These are phyloP conservation scores for Begonia fuchsioides DNA, from an alignment of 306 rosid genomes.

Conservation along the genomic window DNA sequence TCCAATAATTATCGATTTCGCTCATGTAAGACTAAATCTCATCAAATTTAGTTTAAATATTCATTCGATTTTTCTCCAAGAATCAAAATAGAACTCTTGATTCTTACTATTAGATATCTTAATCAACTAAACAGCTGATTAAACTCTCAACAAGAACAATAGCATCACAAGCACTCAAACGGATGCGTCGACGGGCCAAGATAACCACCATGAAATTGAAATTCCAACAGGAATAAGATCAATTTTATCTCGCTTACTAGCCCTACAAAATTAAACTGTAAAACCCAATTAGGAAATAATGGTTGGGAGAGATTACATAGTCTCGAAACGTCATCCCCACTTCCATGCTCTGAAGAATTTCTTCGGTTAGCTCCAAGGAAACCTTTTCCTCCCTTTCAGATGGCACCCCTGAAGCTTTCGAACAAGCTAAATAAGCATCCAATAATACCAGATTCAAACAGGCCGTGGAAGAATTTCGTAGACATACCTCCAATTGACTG, in stretches of 20 bases:
- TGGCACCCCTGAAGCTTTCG: conserved; percentile 26
- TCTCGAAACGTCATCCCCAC: conserved; percentile 90
- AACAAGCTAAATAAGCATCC: background rate
- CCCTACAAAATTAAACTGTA: background rate
- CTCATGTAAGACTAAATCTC: no score
- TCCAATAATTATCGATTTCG: background rate
- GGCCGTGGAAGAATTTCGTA: background rate
- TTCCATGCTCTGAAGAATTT: conserved; percentile 94
- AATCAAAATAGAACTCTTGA: background rate
- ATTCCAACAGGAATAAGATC: no score
- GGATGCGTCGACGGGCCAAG: background rate
- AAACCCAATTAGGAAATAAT: background rate
- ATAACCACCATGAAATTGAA: background rate
- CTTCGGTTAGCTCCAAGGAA: conserved; percentile 82
- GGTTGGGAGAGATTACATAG: conserved; percentile 33
- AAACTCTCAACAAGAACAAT: background rate
- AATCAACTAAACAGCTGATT: background rate
- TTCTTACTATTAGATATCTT: background rate
- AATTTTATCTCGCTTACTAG: background rate
- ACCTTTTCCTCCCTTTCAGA: conserved; percentile 83
- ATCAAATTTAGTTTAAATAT: no score
- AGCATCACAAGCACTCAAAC: background rate
- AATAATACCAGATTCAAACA: background rate
- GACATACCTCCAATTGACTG: conserved; percentile 9
- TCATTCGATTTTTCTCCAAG: no score